A percentile compares a stretch with the other conserved stretches of the same genome.
These are phyloP conservation scores for Salix dunnii DNA, from an alignment of 345 rosid species.

Conservation along the genomic window DNA sequence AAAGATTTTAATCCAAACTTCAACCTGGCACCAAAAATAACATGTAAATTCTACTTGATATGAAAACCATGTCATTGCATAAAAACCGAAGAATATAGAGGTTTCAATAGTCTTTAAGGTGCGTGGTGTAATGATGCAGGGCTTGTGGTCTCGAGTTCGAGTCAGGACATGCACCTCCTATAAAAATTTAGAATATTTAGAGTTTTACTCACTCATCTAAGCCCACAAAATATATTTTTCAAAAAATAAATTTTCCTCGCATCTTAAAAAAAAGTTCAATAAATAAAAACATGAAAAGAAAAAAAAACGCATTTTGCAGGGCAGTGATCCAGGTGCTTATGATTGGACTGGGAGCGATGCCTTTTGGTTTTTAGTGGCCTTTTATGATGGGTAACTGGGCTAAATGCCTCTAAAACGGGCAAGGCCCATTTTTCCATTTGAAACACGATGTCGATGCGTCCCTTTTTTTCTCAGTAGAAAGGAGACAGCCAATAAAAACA, in stretches of 20 bases:
- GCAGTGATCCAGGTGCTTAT: not conserved
- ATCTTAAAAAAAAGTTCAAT: no score
- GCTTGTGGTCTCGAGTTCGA: no score
- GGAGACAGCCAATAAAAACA: conserved; percentile 2
- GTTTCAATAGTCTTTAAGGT: no score
- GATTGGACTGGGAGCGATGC: not conserved
- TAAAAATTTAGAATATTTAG: no score
- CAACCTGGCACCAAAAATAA: no score
- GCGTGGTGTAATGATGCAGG: rapidly evolving
- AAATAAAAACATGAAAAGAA: no score
- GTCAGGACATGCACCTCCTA: rapidly evolving
- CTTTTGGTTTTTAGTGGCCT: not conserved
- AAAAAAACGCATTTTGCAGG: not conserved
- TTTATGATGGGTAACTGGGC: not conserved
- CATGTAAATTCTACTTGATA: no score
- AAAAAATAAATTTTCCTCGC: no score
- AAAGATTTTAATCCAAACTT: no score
- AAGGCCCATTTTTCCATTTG: not conserved
- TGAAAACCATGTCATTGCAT: no score
- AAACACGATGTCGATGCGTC: not conserved
- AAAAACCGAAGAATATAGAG: no score
- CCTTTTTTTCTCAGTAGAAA: not conserved
- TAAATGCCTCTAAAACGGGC: not conserved
- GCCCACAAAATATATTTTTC: rapidly evolving
- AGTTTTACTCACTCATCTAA: rapidly evolving